Base-by-base conservation (phyloP, 768 basidiomycete species). In the Leccinum disarticulatum region DNA sequence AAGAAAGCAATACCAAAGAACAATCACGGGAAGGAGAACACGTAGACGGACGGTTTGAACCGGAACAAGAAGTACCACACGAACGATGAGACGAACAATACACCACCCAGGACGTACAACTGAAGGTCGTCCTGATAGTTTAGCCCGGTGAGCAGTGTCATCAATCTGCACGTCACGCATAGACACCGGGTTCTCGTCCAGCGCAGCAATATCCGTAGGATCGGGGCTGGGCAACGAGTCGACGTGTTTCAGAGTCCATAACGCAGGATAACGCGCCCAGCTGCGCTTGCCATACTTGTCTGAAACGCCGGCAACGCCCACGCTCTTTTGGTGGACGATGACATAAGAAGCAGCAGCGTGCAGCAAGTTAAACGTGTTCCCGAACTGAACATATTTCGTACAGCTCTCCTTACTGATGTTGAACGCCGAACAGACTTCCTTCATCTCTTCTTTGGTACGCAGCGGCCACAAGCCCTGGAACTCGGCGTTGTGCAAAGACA, bases 391-490 rank as follows among this genome's bases (percentile, higher is more conserved):
- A 70, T 97, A 97, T 81, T 95, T 95, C 55, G 89, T 92, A 79
- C 95, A 97, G 69, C 93, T 82, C 69, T 95, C 94, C 76, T 96
- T 96, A 80, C 90, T 90, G 73, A 97, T 91, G 75, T 96, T 96
- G 83, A 97, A 97, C 3, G 95, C 95, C 3, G 95, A 95, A 73
- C 95, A 97, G 51, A 97, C 95, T 73, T 97, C 95, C 78, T 93
- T 95, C 93, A 95, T 95, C 74, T 97, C 95, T 70, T 95, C 94
- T 78, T 96, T 96, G 38, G 95, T 97, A 50, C 95, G 89, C 27
- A 97, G 82, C 6, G 95, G 91, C 95, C 95, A 96, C 27, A 95
- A 83, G 76, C 95, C 95, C 71, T 97, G 95, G 83, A 97, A 97
- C 74, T 97, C 95, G 68, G 95, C 95, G 66, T 97, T 96, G 80